These are phyloP conservation scores for Scedosporium dehoogii DNA, from an alignment of 2,329 filamentous ascomycete genomes.

Conservation along the genomic window DNA sequence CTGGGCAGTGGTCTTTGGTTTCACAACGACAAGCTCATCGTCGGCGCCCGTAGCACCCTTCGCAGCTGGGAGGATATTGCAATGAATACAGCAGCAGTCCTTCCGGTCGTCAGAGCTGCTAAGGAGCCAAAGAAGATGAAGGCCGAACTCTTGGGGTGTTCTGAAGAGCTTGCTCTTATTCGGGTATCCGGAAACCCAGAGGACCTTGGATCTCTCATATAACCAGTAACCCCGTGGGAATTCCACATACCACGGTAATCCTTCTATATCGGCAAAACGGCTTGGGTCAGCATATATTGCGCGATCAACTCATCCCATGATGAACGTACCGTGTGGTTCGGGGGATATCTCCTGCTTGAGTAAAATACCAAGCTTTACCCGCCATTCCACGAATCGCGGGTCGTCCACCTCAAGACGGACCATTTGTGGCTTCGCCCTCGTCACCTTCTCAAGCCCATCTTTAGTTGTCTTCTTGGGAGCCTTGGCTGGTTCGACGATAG, in stretches of 20 bases:
- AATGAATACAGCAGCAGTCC: conserved; percentile 42
- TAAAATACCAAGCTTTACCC: conserved; percentile 33
- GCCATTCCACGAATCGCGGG: conserved; percentile 33
- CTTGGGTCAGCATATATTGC: conserved; percentile 8
- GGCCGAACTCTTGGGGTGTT: conserved; percentile 41
- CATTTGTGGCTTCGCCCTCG: conserved; percentile 32
- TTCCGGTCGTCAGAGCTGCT: conserved; percentile 35
- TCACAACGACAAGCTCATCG: conserved; percentile 11
- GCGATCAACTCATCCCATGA: background rate
- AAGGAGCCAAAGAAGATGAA: conserved; percentile 42
- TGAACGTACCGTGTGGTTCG: conserved; percentile 26
- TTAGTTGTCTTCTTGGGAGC: conserved; percentile 26
- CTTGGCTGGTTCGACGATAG: conserved; percentile 17
- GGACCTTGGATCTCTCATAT: conserved; percentile 37
- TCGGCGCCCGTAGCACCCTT: conserved; percentile 17
- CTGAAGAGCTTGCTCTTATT: conserved; percentile 38
- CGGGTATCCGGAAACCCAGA: conserved; percentile 40
- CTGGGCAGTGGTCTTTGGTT: background rate
- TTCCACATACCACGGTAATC: conserved; percentile 32
- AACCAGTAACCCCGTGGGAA: conserved; percentile 36
- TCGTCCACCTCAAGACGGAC: conserved; percentile 30
- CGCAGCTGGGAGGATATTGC: conserved; percentile 23
- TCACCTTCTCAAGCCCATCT: conserved; percentile 24
- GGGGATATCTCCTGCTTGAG: conserved; percentile 34
- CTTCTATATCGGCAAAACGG: conserved; percentile 19